Evolutionary conservation across 192 early-diverging fungal genomes (phyloP), one percentile per base, ranked within the genome.

Genomic region (Rhizoclosmatium sp.): DNA sequence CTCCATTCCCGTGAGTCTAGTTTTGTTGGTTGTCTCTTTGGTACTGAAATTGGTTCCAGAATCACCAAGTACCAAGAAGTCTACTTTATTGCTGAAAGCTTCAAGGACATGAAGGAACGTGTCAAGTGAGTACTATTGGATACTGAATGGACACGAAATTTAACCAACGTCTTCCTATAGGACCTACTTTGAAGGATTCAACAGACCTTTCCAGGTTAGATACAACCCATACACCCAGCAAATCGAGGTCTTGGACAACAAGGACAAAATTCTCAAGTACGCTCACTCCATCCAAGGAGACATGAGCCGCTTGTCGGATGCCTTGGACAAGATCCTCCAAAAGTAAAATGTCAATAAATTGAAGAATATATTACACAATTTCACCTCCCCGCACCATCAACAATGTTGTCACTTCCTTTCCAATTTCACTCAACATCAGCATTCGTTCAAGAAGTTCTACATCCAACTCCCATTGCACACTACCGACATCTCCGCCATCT

Each of bases 1-100:
- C 76, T 40, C 69, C 76, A 47, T 89, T 87, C 74, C 86, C 87
- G 82, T 62, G 39, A 62, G 60, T 62, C 10, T 40, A 9, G 7
- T 54, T 54, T 54, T 12, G 16, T 54, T 54, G 10, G 14, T n/a
- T 75, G 40, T 44, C 76, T 14, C 19, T 40, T 42, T 47, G n/a
- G 7, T 44, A 48, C 41, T 44, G 41, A 2, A 12, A 39, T 7
- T 41, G 19, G 5, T 54, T 62, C 23, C 68, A 84, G 83, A 16
- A 95, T 99, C 77, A 97, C 95, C 2, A 89, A 95, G 82, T 99
- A 93, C 90, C 97, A 99, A 86, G 95, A 95, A 19, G 75, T 93
- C 16, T 99, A 99, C 84, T 99, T 95, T 92, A 93, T 99, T 2
- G 96, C 96, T 1, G 94, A 96, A 14, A 93, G 91, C 48, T 99